phyloP scores from a whole-genome alignment of 2,329 filamentous ascomycete genomes.

The Botrytis paeoniae region DNA sequence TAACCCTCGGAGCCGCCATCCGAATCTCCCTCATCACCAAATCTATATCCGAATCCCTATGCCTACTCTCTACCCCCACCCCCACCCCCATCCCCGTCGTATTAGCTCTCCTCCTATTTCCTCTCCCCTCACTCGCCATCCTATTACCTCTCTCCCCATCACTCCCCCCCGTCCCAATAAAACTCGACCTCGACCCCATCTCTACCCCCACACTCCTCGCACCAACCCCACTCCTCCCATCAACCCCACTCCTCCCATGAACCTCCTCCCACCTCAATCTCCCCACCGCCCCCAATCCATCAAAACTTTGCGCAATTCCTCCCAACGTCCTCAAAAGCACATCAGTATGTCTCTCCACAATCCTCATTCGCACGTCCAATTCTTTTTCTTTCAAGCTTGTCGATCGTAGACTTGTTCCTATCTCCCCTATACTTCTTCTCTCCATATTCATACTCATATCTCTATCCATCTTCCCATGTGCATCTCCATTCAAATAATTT shows the following conservation, averaged over 20 bases:
- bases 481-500: background rate
- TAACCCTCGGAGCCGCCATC: background rate
- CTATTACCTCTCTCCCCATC: background rate
- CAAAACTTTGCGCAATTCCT: conserved; percentile 23
- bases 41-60: background rate
- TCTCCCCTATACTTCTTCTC: background rate
- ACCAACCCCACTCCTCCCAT: background rate
- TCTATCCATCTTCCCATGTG: background rate
- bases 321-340: conserved; percentile 27
- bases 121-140: background rate
- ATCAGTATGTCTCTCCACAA: conserved; percentile 32
- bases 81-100: background rate
- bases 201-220: background rate
- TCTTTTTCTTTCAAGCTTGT: conserved; percentile 25
- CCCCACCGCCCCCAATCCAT: background rate
- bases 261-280: background rate
- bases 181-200: background rate
- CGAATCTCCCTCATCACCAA: conserved; percentile 12
- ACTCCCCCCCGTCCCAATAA: background rate
- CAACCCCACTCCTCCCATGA: background rate
- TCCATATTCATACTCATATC: background rate
- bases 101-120: background rate
- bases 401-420: conserved; percentile 17
- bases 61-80: background rate
- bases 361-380: conserved; percentile 27